Evolutionary conservation across 225 moss, liverwort and hornwort genomes (phyloP).

Genomic region (Anthoceros angustus): DNA sequence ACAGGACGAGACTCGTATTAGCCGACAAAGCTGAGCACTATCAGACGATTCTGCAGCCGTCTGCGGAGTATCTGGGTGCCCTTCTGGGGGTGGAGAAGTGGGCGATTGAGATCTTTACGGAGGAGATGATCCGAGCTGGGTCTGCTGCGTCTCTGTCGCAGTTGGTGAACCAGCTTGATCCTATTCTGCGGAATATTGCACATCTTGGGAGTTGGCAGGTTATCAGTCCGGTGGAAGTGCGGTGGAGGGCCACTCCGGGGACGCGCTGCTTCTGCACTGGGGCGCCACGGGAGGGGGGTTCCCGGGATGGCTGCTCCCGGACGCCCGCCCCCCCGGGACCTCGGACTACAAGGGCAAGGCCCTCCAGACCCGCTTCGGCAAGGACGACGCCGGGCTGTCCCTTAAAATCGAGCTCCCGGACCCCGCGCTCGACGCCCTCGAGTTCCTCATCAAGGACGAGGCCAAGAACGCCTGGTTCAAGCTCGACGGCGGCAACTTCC

Average conservation of each 20-base stretch:
- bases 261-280: neutral
- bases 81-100: conserved; percentile 73
- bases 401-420: conserved; percentile 44
- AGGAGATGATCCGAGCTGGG: conserved; percentile 85
- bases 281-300: neutral
- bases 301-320: neutral
- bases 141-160: conserved; percentile 84
- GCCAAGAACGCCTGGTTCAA: conserved; percentile 70
- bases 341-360: neutral
- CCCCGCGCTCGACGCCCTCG: conserved; percentile 37
- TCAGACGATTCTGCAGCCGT: conserved; percentile 64
- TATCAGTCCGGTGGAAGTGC: conserved; percentile 40
- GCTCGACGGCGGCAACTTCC: conserved; percentile 54
- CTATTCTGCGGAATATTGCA: conserved; percentile 76
- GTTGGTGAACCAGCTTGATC: conserved; percentile 65
- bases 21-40: conserved; percentile 78
- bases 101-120: conserved; percentile 86
- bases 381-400: conserved; percentile 9
- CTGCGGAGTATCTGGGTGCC: conserved; percentile 76
- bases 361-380: neutral
- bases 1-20: conserved; percentile 72
- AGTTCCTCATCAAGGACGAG: conserved; percentile 70
- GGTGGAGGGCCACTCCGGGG: neutral
- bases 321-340: neutral
- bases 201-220: conserved; percentile 99